Conservation (phyloP, 371 early-diverging fungal species). For the Batrachochytrium dendrobatidis region DNA sequence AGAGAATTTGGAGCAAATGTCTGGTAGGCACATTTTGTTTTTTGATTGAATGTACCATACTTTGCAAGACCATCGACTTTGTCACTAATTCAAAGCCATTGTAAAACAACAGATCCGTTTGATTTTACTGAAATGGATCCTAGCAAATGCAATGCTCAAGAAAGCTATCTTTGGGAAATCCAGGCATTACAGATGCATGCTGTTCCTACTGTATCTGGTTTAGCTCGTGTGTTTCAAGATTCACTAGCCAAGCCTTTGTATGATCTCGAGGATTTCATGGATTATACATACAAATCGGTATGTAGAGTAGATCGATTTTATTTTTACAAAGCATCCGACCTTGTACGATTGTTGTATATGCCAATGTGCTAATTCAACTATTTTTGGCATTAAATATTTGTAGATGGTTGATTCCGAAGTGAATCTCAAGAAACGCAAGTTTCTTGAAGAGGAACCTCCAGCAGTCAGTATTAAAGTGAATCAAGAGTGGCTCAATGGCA, state of each 20-base stretch:
- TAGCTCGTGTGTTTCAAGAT: constrained; percentile 78
- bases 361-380: too few relatives aligned
- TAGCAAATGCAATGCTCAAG: constrained; percentile 67
- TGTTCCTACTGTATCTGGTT: constrained; percentile 70
- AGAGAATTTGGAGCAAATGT: neutral
- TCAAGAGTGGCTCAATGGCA: neutral
- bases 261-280: constrained; percentile 87
- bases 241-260: constrained; percentile 78
- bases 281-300: constrained; percentile 65
- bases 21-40: constrained; percentile 1
- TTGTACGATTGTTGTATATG: too few relatives aligned
- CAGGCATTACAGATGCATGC: constrained; percentile 72
- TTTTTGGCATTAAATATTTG: too few relatives aligned
- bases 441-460: neutral
- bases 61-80: neutral
- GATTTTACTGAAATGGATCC: constrained; percentile 60
- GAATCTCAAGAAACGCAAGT: neutral
- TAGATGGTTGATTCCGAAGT: neutral
- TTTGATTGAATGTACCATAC: neutral
- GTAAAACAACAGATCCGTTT: constrained; percentile 55
- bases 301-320: too few relatives aligned
- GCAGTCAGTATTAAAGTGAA: neutral
- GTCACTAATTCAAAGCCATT: neutral
- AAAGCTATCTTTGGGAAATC: constrained; percentile 91
- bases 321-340: too few relatives aligned